Evolutionary conservation across 2,329 filamentous ascomycete species (phyloP), one percentile per base, ranked within the genome.

Genomic region (Microsporum audouinii): DNA sequence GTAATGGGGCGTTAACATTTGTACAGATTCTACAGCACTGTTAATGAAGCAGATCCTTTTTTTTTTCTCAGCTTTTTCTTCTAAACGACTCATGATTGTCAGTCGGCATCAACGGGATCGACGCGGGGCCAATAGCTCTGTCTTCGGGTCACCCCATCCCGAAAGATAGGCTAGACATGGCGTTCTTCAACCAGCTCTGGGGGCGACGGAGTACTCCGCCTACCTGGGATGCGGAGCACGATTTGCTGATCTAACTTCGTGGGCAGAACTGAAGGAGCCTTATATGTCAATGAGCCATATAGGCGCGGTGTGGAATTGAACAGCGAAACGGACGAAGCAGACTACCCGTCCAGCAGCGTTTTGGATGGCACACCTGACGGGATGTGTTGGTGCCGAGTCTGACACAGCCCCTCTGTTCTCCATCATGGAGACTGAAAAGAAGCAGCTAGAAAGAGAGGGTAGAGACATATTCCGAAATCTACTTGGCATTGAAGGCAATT

Each of bases 31-130:
- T 2, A 36, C 34, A 10, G 34, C 17, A 27, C 7, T 29, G 6
- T 27, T 23, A 10, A 23, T 10, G 23, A 29, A 27, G 4, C n/a
- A 47, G 17, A 12, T 1, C 10, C 43, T n/a, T 14, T 12, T 29
- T 29, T 53, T n/a, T 12, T 53, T 33, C 27, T 5, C 3, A 31
- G 27, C 3, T 8, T 53, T 53, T 34, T 27, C 49, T 53, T 31
- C 8, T 33, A 12, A 23, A 14, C 10, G 10, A 33, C 27, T 34
- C 27, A 53, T 14, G 31, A 53, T 53, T 53, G 10, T 53, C 49
- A 27, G 49, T 53, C 49, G 49, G 49, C 49, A 53, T 34, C 49
- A 53, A 53, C 49, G 49, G 49, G 49, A 53, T 53, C 49, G 49
- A 53, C 31, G 49, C 49, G 49, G 49, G 49, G 49, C 49, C 27